Conservation (phyloP, 148 eudicot genomes). For the Polygonum aviculare region DNA sequence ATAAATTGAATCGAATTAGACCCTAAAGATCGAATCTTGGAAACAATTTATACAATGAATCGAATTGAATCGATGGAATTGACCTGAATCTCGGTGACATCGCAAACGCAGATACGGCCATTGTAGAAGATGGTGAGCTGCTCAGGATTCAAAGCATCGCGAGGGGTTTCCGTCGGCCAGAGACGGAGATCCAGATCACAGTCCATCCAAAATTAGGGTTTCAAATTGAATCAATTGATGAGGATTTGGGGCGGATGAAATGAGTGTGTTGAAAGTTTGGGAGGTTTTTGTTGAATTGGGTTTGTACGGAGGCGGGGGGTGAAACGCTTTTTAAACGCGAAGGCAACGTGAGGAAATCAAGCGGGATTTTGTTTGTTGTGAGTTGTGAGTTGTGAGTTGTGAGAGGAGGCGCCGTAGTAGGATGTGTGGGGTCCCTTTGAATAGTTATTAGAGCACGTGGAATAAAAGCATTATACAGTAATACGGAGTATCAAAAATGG, state of each 20-base stretch:
- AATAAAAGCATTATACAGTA: no score
- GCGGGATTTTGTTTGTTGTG: background rate
- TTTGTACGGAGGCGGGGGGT: no score
- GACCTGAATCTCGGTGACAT: slow-evolving; percentile 7
- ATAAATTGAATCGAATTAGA: background rate
- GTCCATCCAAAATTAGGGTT: background rate
- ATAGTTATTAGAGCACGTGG: no score
- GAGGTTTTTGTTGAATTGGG: no score
- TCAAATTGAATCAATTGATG: background rate
- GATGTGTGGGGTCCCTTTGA: background rate
- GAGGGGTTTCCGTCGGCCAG: background rate
- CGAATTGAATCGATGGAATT: background rate
- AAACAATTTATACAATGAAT: background rate
- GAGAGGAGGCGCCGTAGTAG: background rate
- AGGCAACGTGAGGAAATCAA: background rate
- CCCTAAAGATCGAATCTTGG: background rate
- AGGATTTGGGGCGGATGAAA: background rate
- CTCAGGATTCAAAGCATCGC: background rate
- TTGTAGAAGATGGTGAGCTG: slow-evolving; percentile 3
- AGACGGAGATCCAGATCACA: background rate
- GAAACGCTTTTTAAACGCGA: background rate
- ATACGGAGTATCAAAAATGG: no score
- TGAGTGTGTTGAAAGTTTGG: no score
- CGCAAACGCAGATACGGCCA: slow-evolving; percentile 1
- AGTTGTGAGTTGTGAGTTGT: no score